Base-by-base conservation (phyloP, 768 basidiomycete species). In the Sarcodon sp. region DNA sequence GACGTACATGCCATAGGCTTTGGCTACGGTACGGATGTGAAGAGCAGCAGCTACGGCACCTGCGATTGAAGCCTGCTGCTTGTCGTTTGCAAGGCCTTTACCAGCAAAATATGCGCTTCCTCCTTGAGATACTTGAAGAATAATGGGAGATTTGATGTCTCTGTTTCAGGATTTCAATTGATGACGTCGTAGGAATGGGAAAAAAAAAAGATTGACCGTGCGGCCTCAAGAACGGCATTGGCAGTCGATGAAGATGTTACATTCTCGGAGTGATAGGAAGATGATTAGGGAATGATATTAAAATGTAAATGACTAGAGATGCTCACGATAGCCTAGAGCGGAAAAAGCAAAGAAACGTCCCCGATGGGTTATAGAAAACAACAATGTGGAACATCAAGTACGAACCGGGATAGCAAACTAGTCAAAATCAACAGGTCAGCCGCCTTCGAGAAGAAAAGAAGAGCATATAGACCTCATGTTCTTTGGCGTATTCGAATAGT, bases 71-170 rank as follows among this genome's bases (percentile, higher is more conserved):
- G 90, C 96, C 66, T 97, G 82, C 61, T 98, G 96, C 57, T 91
- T 83, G 64, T 85, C 89, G 65, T 98, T 98, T 57, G 85, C 69
- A 50, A 99, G 76, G 31, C 93, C 94, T 67, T 99, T 99, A 53
- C 96, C 96, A 41, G 90, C 90, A 61, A 87, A 97, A 76, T 85
- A 97, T 46, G 93, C 94, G 52, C 80, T 77, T 59, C 96, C 96
- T 49, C 96, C 96, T 65, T 99, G 93, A 48, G 96, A 99, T 53
- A 93, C 83, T 64, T 98, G 96, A 59, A 97, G 71, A 67, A 99
- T 98, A 69, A 99, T 92, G 50, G 94, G 94, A 32, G 94, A 76
- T 66, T 98, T 97, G 75, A 87, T 79, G 65, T 97, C 96, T 54
- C 89, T 89, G 58, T 51, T 27, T 9, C 13, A 39, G 43, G 27